Percentiles rank a stretch among this genome's conserved stretches.
Conservation (phyloP, 257 asterid species). For the Schizonepeta tenuifolia region DNA sequence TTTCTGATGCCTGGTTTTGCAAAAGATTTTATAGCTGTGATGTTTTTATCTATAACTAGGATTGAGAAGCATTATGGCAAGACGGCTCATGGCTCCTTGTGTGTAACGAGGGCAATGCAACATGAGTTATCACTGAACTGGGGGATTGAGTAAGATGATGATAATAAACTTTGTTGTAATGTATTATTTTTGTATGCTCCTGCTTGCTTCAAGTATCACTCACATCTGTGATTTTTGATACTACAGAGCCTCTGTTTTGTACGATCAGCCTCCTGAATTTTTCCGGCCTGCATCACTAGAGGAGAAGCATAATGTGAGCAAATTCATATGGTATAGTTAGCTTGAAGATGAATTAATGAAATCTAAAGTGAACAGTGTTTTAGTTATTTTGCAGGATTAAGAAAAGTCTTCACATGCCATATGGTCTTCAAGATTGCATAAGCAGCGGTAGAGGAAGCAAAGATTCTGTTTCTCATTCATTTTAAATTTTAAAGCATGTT, state of each 20-base stretch:
- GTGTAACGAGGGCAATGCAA: constrained; percentile 97
- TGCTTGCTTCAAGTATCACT: constrained; percentile 20
- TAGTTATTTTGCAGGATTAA: constrained; percentile 88
- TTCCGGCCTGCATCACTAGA: constrained; percentile 75
- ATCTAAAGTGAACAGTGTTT: constrained; percentile 38
- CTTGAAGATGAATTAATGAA: constrained; percentile 36
- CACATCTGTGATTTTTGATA: constrained; percentile 18
- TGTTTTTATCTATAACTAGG: constrained; percentile 55
- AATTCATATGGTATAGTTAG: constrained; percentile 29
- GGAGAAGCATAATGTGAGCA: constrained; percentile 81
- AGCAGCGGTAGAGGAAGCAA: constrained; percentile 59
- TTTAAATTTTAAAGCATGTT: constrained; percentile 23
- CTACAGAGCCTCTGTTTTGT: constrained; percentile 84
- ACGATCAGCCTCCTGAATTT: constrained; percentile 96
- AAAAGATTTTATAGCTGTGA: constrained; percentile 17
- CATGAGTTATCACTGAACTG: constrained; percentile 94
- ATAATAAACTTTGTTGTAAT: constrained; percentile 13
- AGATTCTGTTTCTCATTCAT: constrained; percentile 21
- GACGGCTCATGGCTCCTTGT: constrained; percentile 90
- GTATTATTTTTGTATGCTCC: constrained; percentile 11
- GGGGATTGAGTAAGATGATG: constrained; percentile 75
- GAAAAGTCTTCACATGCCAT: constrained; percentile 56
- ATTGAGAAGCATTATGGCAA: constrained; percentile 86
- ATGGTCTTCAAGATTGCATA: constrained; percentile 74
- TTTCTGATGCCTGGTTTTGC: constrained; percentile 29